Evolutionary conservation across 768 basidiomycete genomes (phyloP).

Genomic region (Boletus rufocinnamomeus): DNA sequence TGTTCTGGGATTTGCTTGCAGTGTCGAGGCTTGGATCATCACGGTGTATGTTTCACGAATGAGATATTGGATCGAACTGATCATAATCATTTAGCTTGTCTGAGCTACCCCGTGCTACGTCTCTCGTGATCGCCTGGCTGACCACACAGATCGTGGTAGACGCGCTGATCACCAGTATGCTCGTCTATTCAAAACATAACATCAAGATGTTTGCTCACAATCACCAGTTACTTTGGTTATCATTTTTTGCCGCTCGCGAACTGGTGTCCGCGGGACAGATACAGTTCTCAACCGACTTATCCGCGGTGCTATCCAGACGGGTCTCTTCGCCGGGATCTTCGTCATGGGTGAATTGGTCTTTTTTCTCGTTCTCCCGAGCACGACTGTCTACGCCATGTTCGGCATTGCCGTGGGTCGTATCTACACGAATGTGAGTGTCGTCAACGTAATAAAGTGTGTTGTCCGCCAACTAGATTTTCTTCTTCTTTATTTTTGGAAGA

Average conservation of each 20-base stretch:
- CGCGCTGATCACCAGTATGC: conserved; percentile 44
- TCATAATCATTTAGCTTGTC: conserved; percentile 35
- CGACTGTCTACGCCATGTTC: conserved; percentile 41
- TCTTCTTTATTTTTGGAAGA: not conserved
- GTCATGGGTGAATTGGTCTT: conserved; percentile 41
- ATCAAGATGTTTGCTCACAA: not conserved
- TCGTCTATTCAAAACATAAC: not conserved
- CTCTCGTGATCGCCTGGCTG: conserved; percentile 49
- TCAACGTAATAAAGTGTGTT: not conserved
- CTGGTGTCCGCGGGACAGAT: conserved; percentile 54
- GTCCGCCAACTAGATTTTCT: too few relatives aligned
- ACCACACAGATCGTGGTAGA: conserved; percentile 47
- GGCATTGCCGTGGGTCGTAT: conserved; percentile 44
- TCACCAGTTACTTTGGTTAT: conserved; percentile 19
- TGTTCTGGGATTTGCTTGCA: conserved; percentile 45
- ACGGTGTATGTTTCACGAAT: conserved; percentile 35
- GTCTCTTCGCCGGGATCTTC: conserved; percentile 6
- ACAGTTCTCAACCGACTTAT: conserved; percentile 32
- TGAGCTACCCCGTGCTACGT: conserved; percentile 42
- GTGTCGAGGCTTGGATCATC: conserved; percentile 45
- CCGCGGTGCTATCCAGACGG: conserved; percentile 12
- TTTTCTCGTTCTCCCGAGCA: conserved; percentile 29
- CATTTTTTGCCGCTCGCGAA: conserved; percentile 34
- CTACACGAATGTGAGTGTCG: conserved; percentile 45
- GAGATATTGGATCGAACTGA: not conserved